A percentile compares a stretch with the other conserved stretches of the same genome.
These are phyloP conservation scores for Cyanidiococcus yangmingshanensis DNA, from an alignment of 23 red algal genomes.

Conservation along the genomic window DNA sequence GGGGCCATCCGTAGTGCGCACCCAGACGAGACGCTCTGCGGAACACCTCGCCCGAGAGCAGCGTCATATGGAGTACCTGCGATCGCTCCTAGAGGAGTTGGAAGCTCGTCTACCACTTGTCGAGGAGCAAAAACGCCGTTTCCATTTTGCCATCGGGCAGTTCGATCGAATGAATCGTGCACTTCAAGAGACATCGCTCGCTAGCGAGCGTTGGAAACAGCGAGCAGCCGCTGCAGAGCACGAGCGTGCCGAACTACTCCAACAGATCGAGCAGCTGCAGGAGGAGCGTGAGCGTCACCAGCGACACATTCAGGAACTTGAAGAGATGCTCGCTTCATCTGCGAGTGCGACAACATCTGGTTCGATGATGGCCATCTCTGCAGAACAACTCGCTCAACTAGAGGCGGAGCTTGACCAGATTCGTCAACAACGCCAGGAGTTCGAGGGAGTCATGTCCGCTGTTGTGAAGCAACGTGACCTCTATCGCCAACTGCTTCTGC, in stretches of 20 bases:
- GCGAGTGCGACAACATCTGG: neutral
- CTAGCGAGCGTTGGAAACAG: neutral
- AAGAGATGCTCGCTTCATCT: neutral
- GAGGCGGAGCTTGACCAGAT: neutral
- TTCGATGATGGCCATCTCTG: neutral
- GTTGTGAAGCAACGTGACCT: conserved; percentile 12
- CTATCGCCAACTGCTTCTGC: conserved; percentile 16
- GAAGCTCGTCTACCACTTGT: neutral
- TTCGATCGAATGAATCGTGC: neutral
- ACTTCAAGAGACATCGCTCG: neutral
- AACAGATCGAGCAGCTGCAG: neutral
- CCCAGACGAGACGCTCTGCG: too few relatives aligned
- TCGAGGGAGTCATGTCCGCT: neutral
- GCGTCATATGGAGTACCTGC: neutral
- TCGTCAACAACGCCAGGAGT: conserved; percentile 11
- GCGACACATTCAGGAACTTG: neutral
- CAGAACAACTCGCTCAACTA: neutral
- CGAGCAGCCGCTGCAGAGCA: neutral
- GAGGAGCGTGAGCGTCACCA: neutral
- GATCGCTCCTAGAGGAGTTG: neutral
- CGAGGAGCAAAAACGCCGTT: conserved; percentile 4
- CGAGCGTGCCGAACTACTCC: neutral
- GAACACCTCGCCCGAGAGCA: neutral
- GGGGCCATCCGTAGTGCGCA: too few relatives aligned
- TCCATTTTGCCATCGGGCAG: conserved; percentile 14